phyloP scores from a whole-genome alignment of 106 monocot genomes.

The Acanthochlamys bracteata region DNA sequence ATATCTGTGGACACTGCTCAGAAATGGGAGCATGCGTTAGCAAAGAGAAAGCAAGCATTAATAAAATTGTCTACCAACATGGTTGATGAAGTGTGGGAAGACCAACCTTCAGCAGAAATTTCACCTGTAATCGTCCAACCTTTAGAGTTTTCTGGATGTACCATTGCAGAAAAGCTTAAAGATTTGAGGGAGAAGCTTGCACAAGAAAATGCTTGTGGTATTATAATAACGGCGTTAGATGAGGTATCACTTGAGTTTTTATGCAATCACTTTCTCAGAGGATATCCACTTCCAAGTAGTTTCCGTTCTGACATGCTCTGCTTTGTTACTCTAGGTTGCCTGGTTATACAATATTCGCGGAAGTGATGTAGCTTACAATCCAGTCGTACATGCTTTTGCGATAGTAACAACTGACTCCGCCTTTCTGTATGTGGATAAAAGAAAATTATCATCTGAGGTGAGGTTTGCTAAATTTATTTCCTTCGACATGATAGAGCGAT shows the following conservation, averaged over 20 bases:
- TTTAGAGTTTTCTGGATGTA: slow-evolving; percentile 63
- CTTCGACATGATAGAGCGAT: too few species aligned
- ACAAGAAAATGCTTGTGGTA: slow-evolving; percentile 55
- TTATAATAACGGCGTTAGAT: slow-evolving; percentile 75
- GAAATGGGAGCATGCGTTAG: slow-evolving; percentile 70
- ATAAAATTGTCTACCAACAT: slow-evolving; percentile 64
- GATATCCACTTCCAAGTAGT: too few species aligned
- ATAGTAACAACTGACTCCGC: slow-evolving; percentile 65
- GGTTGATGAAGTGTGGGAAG: slow-evolving; percentile 90
- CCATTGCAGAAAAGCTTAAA: slow-evolving; percentile 75
- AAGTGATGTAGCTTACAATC: slow-evolving; percentile 77
- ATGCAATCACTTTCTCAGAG: too few species aligned
- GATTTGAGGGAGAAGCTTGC: slow-evolving; percentile 61
- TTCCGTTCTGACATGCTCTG: slow-evolving; percentile 1
- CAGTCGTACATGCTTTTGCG: slow-evolving; percentile 91
- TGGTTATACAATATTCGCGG: slow-evolving; percentile 96
- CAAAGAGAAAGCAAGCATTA: slow-evolving; percentile 63
- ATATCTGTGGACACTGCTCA: slow-evolving; percentile 80
- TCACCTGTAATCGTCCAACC: slow-evolving; percentile 60
- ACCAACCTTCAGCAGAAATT: slow-evolving; percentile 48
- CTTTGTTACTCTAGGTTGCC: slow-evolving; percentile 85
- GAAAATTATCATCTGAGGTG: slow-evolving; percentile 85
- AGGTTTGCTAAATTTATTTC: slow-evolving; percentile 18
- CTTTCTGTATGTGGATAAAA: slow-evolving; percentile 90
- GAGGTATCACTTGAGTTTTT: too few species aligned